phyloP scores from a whole-genome alignment of 106 monocot species.

The Agapanthus africanus region DNA sequence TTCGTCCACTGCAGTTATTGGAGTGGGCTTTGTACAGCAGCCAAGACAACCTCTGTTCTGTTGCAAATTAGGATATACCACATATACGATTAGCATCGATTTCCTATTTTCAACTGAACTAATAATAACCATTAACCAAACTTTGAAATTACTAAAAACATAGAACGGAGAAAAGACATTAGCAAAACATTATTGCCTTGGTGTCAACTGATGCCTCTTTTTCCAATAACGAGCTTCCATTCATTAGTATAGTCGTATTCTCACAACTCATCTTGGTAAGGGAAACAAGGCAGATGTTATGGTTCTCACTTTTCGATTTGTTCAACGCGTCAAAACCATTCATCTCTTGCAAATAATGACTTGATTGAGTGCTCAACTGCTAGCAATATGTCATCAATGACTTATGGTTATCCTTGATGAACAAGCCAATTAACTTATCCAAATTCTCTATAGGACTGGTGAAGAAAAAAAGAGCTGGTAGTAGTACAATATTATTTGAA shows the following conservation, averaged over 20 bases:
- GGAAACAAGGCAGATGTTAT: neutral
- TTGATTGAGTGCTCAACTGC: neutral
- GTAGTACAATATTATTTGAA: neutral
- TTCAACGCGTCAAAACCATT: neutral
- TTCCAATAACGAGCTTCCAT: neutral
- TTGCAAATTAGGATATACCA: slow-evolving; percentile 66
- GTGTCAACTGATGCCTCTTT: neutral
- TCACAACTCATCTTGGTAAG: neutral
- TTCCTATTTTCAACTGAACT: neutral
- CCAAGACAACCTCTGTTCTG: slow-evolving; percentile 99
- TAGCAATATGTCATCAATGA: neutral
- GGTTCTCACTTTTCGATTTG: neutral
- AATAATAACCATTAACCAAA: neutral
- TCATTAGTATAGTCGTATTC: neutral
- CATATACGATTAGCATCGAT: slow-evolving; percentile 31
- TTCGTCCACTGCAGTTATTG: slow-evolving; percentile 87
- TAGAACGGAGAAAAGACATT: neutral
- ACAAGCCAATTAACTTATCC: neutral
- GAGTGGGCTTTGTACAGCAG: slow-evolving; percentile 73
- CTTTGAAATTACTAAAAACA: neutral
- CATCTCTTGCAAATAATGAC: neutral
- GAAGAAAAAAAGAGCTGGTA: no score
- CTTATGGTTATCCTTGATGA: neutral
- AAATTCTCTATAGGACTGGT: neutral
- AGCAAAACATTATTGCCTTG: neutral